Conservation (phyloP, 2,329 filamentous ascomycete genomes). For the Ophiosphaerella herpotricha region DNA sequence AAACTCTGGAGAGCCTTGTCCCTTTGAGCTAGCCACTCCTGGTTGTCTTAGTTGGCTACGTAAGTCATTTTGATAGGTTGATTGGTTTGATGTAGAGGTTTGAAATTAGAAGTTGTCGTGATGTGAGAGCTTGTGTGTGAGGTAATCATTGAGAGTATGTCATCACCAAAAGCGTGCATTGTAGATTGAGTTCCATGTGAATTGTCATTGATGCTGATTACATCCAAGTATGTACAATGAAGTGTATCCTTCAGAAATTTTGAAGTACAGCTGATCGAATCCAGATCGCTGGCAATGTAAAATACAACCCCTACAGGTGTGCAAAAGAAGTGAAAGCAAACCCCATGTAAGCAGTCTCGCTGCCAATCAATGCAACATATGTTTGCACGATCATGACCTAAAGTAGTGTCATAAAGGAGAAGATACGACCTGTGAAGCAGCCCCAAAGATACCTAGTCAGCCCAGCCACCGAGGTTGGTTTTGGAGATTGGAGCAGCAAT, state of each 20-base stretch:
- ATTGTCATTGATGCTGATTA: constrained; percentile 1
- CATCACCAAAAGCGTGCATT: background rate
- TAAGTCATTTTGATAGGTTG: too few species aligned
- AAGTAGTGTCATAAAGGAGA: constrained; percentile 1
- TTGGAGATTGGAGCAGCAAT: constrained; percentile 49
- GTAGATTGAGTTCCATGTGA: background rate
- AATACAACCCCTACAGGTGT: constrained; percentile 1
- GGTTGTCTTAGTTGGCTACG: too few species aligned
- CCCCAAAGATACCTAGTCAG: constrained; percentile 26
- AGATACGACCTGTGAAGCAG: constrained; percentile 1
- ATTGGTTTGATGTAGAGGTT: too few species aligned
- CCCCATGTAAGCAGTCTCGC: constrained; percentile 1
- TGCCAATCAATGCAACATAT: constrained; percentile 1
- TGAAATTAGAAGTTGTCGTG: too few species aligned
- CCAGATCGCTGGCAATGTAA: background rate
- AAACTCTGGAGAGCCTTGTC: too few species aligned
- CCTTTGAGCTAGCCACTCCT: too few species aligned
- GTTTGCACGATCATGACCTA: constrained; percentile 1
- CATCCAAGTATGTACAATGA: constrained; percentile 7
- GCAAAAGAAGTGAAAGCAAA: background rate
- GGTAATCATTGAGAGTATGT: too few species aligned
- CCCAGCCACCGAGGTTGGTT: constrained; percentile 31
- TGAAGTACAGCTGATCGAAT: constrained; percentile 3
- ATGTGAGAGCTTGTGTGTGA: too few species aligned
- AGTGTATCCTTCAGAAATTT: background rate